Base-by-base conservation (phyloP, 2,329 filamentous ascomycete genomes). In the Alternaria atra region DNA sequence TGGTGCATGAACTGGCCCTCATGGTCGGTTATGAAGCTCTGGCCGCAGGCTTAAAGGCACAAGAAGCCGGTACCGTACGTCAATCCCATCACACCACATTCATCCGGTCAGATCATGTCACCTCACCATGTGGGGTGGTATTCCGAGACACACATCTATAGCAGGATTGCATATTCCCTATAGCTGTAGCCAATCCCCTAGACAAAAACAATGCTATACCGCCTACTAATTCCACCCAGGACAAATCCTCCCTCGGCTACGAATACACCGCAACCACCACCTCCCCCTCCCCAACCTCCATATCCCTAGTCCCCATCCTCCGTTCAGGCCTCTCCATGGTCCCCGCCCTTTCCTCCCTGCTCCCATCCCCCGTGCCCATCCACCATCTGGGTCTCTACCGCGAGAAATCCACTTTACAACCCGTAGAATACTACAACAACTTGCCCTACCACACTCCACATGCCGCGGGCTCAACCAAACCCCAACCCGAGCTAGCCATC, bases 361-460 rank as follows among this genome's bases (percentile, higher is more conserved):
- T 98, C 60, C 94, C 94, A 17, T 77, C 80, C 37, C 86, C 92
- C 13, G 91, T 94, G 32, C 90, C 93, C 6, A 87, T 97, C 66
- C 93, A 98, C 82, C 94, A 98, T 78, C 90, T 98, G 7, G 94
- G 95, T 68, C 90, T 98, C 74, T 98, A 94, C 85, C 92, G 94
- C 75, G 94, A 97, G 78, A 92, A 91, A 61, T 88, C 88, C 58
- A 94, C 92, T 44, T 89, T 97, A 58, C 89, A 93, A 73, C 93
- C 94, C 3, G 94, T 97, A 60, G 94, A 97, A 81, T 97, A 97
- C 86, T 97, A 97, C 86, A 97, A 97, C 84, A 97, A 97, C 80
- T 89, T 97, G 20, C 93, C 93, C 35, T 90, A 92, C 80, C 90
- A 92, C 80, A 77, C 84, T 39, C 83, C 70, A 56, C 81, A 80